These are phyloP conservation scores for Paragyromitra xinjiangensis DNA, from an alignment of 495 filamentous ascomycete species.

Conservation along the genomic window DNA sequence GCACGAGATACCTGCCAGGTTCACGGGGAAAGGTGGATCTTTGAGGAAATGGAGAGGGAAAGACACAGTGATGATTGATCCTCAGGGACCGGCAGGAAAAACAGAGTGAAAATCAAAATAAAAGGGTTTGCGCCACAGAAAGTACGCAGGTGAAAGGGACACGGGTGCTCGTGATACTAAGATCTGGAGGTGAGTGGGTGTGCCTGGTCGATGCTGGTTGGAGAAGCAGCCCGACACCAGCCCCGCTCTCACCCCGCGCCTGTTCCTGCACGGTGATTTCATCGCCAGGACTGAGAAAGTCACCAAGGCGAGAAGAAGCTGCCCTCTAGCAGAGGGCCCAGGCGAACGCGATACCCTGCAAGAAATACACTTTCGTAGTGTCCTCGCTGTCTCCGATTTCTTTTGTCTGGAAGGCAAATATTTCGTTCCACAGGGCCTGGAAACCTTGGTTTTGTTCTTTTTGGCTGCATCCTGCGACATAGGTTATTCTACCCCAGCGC, in stretches of 20 bases:
- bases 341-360: slow-evolving; percentile 45
- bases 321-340: slow-evolving; percentile 39
- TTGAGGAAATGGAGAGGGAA: slow-evolving; percentile 4
- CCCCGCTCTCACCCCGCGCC: slow-evolving; percentile 55
- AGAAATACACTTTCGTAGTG: slow-evolving; percentile 23
- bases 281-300: slow-evolving; percentile 47
- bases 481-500: slow-evolving; percentile 36
- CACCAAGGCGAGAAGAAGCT: slow-evolving; percentile 42
- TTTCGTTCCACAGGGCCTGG: slow-evolving; percentile 43
- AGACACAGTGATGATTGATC: slow-evolving; percentile 10
- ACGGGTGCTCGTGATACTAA: slow-evolving; percentile 15
- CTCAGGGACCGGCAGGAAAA: slow-evolving; percentile 15
- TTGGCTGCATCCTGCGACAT: slow-evolving; percentile 30
- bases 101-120: not conserved
- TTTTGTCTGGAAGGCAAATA: slow-evolving; percentile 39
- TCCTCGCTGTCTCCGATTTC: slow-evolving; percentile 34
- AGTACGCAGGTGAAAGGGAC: slow-evolving; percentile 28
- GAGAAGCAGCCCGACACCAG: slow-evolving; percentile 33
- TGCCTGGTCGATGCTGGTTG: slow-evolving; percentile 27
- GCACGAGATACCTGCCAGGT: slow-evolving; percentile 21
- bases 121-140: slow-evolving; percentile 40
- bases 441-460: slow-evolving; percentile 47
- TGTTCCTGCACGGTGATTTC: slow-evolving; percentile 54
- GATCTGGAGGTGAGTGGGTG: slow-evolving; percentile 18
- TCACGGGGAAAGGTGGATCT: slow-evolving; percentile 1